Conservation (phyloP, 2,329 filamentous ascomycete genomes). For the Elsinoe fawcettii region DNA sequence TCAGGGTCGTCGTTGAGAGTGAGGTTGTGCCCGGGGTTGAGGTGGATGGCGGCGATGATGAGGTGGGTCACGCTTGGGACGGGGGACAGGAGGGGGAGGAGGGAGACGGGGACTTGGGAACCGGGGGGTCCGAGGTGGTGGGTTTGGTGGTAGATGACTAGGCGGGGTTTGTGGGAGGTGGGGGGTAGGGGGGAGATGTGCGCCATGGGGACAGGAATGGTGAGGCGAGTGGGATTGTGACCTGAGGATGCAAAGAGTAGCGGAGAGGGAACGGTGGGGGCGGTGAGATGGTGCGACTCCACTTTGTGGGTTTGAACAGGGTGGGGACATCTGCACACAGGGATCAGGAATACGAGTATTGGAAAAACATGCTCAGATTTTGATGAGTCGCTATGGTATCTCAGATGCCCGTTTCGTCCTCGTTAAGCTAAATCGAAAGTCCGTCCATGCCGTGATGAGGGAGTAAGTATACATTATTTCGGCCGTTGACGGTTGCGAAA, state of each 20-base stretch:
- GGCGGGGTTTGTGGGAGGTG: conserved; percentile 31
- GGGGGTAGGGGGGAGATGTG: conserved; percentile 20
- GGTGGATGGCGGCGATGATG: conserved; percentile 77
- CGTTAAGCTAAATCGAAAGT: conserved; percentile 1
- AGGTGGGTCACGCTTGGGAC: conserved; percentile 66
- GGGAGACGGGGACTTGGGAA: conserved; percentile 47
- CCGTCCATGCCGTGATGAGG: not conserved
- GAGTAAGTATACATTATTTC: conserved; percentile 5
- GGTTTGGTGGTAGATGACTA: conserved; percentile 59
- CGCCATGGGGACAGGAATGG: conserved; percentile 5
- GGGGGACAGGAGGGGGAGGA: conserved; percentile 53
- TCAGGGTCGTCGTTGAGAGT: conserved; percentile 76
- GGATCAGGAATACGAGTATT: not conserved
- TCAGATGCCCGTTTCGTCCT: not conserved
- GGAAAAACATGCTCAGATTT: not conserved
- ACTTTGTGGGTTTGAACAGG: not conserved
- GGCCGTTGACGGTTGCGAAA: conserved; percentile 7
- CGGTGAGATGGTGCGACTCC: not conserved
- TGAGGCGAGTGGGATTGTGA: not conserved
- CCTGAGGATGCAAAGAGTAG: not conserved
- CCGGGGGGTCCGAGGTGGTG: conserved; percentile 44
- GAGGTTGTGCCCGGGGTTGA: conserved; percentile 60
- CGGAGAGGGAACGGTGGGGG: conserved; percentile 1
- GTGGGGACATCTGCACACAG: not conserved
- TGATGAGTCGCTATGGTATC: not conserved